phyloP scores from a whole-genome alignment of 1,139 yeast species.

The Kurtzmaniella quercitrusa region DNA sequence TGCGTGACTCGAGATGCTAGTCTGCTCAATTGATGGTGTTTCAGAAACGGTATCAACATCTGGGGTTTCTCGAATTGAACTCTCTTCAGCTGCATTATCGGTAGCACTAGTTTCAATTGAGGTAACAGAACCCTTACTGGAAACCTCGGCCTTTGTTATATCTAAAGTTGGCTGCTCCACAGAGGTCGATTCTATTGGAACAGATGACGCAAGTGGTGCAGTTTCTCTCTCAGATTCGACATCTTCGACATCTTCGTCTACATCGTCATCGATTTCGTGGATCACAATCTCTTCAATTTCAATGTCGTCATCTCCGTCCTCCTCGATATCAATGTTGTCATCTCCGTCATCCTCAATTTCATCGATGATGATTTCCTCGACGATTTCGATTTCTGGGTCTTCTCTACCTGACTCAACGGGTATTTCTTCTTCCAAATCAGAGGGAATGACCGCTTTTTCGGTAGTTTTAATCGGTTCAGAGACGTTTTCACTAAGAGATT shows the following conservation, averaged over 20 bases:
- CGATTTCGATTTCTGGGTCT: neutral
- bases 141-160: too few relatives aligned
- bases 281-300: slow-evolving; percentile 3
- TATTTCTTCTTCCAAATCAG: too few relatives aligned
- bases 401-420: neutral
- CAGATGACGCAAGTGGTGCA: neutral
- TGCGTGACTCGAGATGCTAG: neutral
- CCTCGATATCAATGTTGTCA: neutral
- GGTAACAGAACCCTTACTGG: neutral
- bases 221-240: neutral
- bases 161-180: too few relatives aligned
- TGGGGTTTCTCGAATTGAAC: too few relatives aligned
- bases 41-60: too few relatives aligned
- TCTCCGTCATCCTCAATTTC: neutral
- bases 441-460: neutral
- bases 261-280: slow-evolving; percentile 2
- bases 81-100: too few relatives aligned
- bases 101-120: neutral
- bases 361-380: neutral
- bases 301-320: slow-evolving; percentile 3
- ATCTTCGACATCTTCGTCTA: slow-evolving; percentile 2
- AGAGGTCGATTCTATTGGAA: neutral
- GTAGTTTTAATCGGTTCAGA: too few relatives aligned
- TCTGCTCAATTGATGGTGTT: too few relatives aligned
- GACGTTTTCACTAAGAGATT: too few relatives aligned